Base-by-base conservation (phyloP, 1,284 basidiomycete genomes). In the Sporisorium reilianum region DNA sequence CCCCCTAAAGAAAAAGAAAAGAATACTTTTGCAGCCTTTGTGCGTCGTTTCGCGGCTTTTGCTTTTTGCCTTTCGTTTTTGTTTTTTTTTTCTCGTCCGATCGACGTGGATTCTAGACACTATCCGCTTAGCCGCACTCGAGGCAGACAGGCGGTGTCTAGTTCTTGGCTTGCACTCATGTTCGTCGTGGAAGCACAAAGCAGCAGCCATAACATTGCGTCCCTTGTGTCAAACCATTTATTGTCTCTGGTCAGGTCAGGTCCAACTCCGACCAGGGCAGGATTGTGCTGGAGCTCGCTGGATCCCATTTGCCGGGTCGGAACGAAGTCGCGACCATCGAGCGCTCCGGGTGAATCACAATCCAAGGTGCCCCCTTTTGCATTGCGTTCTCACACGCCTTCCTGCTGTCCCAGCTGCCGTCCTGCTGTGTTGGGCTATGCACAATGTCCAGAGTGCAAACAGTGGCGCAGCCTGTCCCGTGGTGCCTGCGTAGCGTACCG, bases 241-340 rank as follows among this genome's bases (percentile, higher is more conserved):
- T 16, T 46, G 44, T 44, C 42, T 26, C 3, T 45, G 23, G 12
- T 22, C 6, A 44, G 42, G 22, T n/a, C n/a, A n/a, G n/a, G n/a
- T n/a, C 42, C 23, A 25, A 44, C 23, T 44, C 36, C 36, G 23
- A 44, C 42, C 36, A 38, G 36, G 36, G 36, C 36, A 38, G 36
- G 36, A 23, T 12, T 25, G 42, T 10, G 14, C 25, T 44, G 8
- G 22, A 25, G 20, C 23, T 26, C 14, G 45, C 16, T 14, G 28
- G 12, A 46, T 12, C 14, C 45, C 16, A 25, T 25, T 36, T 50
- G 30, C 32, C 32, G 20, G 49, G 49, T 50, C 49, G 20, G 30
- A 34, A 34, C n/a, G n/a, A 34, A n/a, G 48, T 32, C 48, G 48
- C 48, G 44, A 26, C 44, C 44, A 45, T 48, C 46, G 46, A 28